phyloP scores from a whole-genome alignment of 2,329 filamentous ascomycete genomes.

The Parascedosporium putredinis region DNA sequence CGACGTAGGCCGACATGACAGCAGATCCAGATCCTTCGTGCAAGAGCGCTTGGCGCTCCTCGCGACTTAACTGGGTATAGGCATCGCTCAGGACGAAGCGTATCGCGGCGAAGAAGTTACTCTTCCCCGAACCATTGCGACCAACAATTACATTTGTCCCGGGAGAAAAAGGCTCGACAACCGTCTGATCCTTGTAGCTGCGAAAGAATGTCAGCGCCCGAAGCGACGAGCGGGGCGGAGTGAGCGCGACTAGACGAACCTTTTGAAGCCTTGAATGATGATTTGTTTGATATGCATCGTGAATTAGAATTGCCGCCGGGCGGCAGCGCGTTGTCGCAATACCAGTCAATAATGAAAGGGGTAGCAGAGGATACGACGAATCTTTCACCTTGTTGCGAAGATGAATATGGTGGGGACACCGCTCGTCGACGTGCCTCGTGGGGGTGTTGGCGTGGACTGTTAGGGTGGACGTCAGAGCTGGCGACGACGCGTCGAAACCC shows the following conservation, averaged over 20 bases:
- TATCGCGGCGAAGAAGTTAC: slow-evolving; percentile 98
- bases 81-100: slow-evolving; percentile 97
- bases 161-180: slow-evolving; percentile 95
- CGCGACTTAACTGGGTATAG: slow-evolving; percentile 89
- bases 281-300: slow-evolving; percentile 99
- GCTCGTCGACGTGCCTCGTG: slow-evolving; percentile 11
- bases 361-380: background rate
- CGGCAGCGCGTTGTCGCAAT: slow-evolving; percentile 8
- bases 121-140: slow-evolving; percentile 98
- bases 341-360: slow-evolving; percentile 4
- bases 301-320: slow-evolving; percentile 16
- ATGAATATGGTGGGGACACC: background rate
- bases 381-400: too few species aligned
- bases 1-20: slow-evolving; percentile 98
- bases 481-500: slow-evolving; percentile 2
- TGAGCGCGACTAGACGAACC: slow-evolving; percentile 39
- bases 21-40: slow-evolving; percentile 97
- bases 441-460: slow-evolving; percentile 1
- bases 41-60: slow-evolving; percentile 90
- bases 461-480: slow-evolving; percentile 1
- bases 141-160: slow-evolving; percentile 98
- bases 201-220: slow-evolving; percentile 11
- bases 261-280: slow-evolving; percentile 99
- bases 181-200: slow-evolving; percentile 98
- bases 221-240: slow-evolving; percentile 3